These are phyloP conservation scores for Podospora fimiseda DNA, from an alignment of 495 filamentous ascomycete species.

Conservation along the genomic window DNA sequence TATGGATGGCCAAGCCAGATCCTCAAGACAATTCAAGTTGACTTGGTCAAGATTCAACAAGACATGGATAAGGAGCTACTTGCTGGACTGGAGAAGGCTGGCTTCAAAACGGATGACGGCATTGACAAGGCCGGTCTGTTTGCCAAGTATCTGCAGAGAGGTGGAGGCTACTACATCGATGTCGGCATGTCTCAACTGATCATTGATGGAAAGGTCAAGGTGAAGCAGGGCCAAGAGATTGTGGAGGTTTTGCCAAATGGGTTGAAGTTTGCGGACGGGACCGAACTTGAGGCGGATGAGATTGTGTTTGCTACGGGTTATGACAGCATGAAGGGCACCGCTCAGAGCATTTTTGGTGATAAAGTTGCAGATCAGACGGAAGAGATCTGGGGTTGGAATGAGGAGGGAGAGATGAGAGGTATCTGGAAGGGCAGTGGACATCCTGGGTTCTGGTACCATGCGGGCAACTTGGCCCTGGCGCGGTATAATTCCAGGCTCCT, in stretches of 20 bases:
- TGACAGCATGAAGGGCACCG: conserved; percentile 65
- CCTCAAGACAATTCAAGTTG: conserved; percentile 48
- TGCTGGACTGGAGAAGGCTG: conserved; percentile 56
- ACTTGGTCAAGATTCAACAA: conserved; percentile 43
- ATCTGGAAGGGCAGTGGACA: conserved; percentile 71
- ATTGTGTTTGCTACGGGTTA: conserved; percentile 82
- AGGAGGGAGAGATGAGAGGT: conserved; percentile 65
- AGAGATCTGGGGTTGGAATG: conserved; percentile 73
- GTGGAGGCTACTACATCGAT: conserved; percentile 79
- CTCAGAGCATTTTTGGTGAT: conserved; percentile 62
- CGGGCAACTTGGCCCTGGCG: conserved; percentile 69
- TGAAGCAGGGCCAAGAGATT: conserved; percentile 67
- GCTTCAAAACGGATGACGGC: conserved; percentile 65
- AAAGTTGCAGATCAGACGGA: conserved; percentile 57
- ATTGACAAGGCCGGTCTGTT: conserved; percentile 59
- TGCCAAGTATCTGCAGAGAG: conserved; percentile 69
- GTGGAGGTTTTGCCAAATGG: conserved; percentile 53
- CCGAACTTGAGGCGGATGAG: conserved; percentile 65
- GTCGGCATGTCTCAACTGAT: conserved; percentile 71
- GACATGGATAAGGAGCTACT: conserved; percentile 49
- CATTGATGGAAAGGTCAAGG: conserved; percentile 65
- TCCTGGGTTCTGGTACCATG: conserved; percentile 78
- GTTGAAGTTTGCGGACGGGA: conserved; percentile 60
- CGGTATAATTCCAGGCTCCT: conserved; percentile 65
- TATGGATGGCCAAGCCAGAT: conserved; percentile 54